phyloP scores from a whole-genome alignment of 257 asterid genomes.

The Haberlea rhodopensis region DNA sequence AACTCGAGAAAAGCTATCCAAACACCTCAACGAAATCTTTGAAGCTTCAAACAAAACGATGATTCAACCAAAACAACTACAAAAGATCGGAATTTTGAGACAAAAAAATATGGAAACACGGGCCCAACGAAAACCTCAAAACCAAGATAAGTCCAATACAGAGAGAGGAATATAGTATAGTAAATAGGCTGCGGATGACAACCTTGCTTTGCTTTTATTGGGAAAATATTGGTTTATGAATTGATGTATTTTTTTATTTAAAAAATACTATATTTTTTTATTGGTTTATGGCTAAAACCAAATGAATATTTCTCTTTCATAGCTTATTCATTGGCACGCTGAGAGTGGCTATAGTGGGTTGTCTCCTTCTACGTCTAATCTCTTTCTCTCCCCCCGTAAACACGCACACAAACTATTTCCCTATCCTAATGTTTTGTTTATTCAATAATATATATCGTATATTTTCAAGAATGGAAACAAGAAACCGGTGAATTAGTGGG shows the following conservation, averaged over 20 bases:
- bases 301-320: no score
- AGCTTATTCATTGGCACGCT: constrained; percentile 45
- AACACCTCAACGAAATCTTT: neutral
- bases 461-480: neutral
- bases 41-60: neutral
- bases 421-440: neutral
- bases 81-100: neutral
- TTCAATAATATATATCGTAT: neutral
- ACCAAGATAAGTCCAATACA: constrained; percentile 19
- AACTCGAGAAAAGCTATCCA: neutral
- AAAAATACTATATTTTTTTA: no score
- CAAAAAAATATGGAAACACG: constrained; percentile 8
- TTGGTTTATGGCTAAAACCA: no score
- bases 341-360: constrained; percentile 31
- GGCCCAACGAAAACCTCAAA: no score
- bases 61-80: neutral
- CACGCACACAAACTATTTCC: neutral
- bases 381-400: neutral
- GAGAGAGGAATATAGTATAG: constrained; percentile 12
- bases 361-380: constrained; percentile 15
- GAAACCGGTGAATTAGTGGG: neutral
- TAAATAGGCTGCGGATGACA: constrained; percentile 4
- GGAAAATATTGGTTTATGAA: no score
- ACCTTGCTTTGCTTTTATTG: no score
- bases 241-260: no score